Percentiles rank a stretch among this genome's conserved stretches.
Evolutionary conservation across 2,329 filamentous ascomycete genomes (phyloP).

Genomic region (Talaromyces verruculosus): DNA sequence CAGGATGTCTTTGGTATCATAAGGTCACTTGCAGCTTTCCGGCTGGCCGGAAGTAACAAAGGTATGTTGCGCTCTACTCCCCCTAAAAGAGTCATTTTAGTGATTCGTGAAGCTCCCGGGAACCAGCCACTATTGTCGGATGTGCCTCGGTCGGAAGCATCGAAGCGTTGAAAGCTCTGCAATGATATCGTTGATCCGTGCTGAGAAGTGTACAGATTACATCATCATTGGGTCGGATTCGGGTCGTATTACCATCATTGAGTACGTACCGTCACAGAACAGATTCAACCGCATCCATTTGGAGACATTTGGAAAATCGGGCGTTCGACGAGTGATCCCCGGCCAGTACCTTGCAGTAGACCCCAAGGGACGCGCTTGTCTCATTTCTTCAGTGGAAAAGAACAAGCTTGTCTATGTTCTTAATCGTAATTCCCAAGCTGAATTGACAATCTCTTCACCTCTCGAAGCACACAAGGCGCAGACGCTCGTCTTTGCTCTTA

Average conservation of each 20-base stretch:
- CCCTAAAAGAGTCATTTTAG: conserved; percentile 59
- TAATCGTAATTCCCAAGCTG: conserved; percentile 90
- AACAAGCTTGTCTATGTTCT: conserved; percentile 99
- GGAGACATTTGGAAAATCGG: conserved; percentile 98
- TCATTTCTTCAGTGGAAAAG: conserved; percentile 94
- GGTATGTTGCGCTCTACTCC: conserved; percentile 60
- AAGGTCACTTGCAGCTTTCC: conserved; percentile 80
- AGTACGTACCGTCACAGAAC: conserved; percentile 84
- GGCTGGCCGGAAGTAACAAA: conserved; percentile 91
- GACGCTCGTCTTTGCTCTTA: conserved; percentile 82
- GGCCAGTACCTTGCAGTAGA: conserved; percentile 96
- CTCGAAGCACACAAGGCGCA: conserved; percentile 93
- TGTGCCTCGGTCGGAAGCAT: conserved; percentile 38
- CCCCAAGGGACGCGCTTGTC: conserved; percentile 89
- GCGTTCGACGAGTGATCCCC: conserved; percentile 86
- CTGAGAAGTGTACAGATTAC: conserved; percentile 69
- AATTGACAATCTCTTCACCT: conserved; percentile 94
- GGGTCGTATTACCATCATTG: conserved; percentile 88
- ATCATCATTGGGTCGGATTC: conserved; percentile 95
- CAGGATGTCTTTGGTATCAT: conserved; percentile 98
- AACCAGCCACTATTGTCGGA: conserved; percentile 34
- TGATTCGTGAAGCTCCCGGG: conserved; percentile 66
- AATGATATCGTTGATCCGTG: conserved; percentile 34
- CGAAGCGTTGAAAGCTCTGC: conserved; percentile 30
- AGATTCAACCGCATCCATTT: conserved; percentile 85